Evolutionary conservation across 768 basidiomycete genomes (phyloP), one percentile per base, ranked within the genome.

Genomic region (Leccinum truebloodii): DNA sequence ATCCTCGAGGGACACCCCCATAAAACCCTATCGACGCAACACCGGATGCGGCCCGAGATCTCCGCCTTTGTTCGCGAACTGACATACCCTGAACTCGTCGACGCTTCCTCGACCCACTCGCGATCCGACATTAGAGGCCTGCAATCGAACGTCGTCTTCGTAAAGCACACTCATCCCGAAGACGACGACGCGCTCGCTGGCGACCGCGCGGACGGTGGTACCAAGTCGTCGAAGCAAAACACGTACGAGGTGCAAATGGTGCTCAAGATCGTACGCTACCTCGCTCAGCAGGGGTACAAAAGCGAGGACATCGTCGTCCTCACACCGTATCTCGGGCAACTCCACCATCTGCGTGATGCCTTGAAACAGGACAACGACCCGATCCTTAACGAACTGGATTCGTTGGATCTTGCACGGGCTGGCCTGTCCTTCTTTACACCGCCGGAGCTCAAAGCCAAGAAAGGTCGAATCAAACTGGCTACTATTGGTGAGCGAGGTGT

Each of bases 1-100:
- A 82, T 88, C 10, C 71, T 84, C 5, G 79, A 79, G 56, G 83
- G 80, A 0, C 89, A 84, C 63, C 87, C 88, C 0, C 88, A 89
- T 62, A 66, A 74, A 54, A 84, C 78, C 0, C 79, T 90, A 9
- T 71, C 67, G 1, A 68, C 78, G 41, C 89, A 90, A 62, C 89
- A 89, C 66, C 82, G 88, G 28, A 90, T 90, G 88, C 79, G 88
- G 1, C 89, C 89, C 0, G 85, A 89, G 57, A 89, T 90, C 9
- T 86, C 89, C 9, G 66, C 77, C 0, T 76, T 89, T 18, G 79
- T 90, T 39, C 81, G 88, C 13, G 65, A 76, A 7, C 78, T 90
- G 20, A 89, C 87, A 0, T 89, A 90, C 63, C 86, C 85, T 0
- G 84, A 87, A 26, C 82, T 90, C 6, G 57, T 74, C 1, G 88